phyloP scores from a whole-genome alignment of 139 green algal species.

The Ettlia oleoabundans region DNA sequence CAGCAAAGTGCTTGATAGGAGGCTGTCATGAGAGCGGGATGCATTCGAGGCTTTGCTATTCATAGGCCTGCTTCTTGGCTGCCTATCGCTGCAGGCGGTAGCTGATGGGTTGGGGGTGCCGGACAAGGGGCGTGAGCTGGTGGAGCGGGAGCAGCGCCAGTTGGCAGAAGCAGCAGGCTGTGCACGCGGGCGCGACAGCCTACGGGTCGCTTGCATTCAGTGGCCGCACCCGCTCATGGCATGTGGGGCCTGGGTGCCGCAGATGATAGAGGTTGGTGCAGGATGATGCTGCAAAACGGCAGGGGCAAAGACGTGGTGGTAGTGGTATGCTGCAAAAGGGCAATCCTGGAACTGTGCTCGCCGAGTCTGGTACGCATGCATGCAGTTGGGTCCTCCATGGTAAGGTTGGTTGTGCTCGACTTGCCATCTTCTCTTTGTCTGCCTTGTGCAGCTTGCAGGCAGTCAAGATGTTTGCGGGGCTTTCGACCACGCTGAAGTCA shows the following conservation, averaged over 20 bases:
- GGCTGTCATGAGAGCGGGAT: no score
- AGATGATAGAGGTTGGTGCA: constrained; percentile 49
- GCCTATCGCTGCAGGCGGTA: constrained; percentile 34
- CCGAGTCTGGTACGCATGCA: no score
- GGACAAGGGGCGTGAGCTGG: constrained; percentile 23
- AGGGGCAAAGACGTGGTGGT: no score
- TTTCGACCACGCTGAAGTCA: constrained; percentile 17
- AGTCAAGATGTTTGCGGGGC: constrained; percentile 51
- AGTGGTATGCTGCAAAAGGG: no score
- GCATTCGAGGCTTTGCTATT: background rate
- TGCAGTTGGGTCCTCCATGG: no score
- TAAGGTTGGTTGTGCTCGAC: no score
- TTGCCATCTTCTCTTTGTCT: no score
- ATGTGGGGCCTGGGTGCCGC: constrained; percentile 64
- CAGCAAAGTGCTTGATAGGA: no score
- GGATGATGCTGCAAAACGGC: no score
- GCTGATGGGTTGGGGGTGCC: constrained; percentile 48
- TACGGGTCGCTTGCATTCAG: constrained; percentile 62
- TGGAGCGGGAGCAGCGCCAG: constrained; percentile 29
- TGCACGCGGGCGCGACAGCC: constrained; percentile 37
- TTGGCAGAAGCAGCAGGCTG: constrained; percentile 40
- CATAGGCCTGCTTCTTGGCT: background rate
- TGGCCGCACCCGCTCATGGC: constrained; percentile 66
- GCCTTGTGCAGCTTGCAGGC: constrained; percentile 49
- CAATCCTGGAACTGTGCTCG: no score